phyloP scores from a whole-genome alignment of 768 basidiomycete genomes.

The Mycena filopes region DNA sequence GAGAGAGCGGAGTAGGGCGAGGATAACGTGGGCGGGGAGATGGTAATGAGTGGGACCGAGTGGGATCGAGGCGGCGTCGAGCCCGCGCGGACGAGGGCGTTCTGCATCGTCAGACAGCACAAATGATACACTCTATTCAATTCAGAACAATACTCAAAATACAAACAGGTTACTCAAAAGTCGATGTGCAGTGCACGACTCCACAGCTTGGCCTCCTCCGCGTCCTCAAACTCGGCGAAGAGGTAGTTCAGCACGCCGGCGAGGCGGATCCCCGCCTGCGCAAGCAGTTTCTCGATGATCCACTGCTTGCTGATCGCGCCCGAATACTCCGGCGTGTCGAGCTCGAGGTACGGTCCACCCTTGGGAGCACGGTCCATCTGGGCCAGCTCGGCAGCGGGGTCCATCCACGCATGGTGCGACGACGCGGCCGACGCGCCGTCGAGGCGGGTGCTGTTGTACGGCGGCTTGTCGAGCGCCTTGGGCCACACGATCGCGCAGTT shows the following conservation, averaged over 20 bases:
- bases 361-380: slow-evolving; percentile 27
- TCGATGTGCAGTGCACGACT: slow-evolving; percentile 16
- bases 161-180: slow-evolving; percentile 11
- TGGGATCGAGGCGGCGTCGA: too few relatives aligned
- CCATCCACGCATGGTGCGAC: background rate
- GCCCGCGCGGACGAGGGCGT: too few relatives aligned
- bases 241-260: slow-evolving; percentile 86
- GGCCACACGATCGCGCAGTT: slow-evolving; percentile 92
- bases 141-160: too few relatives aligned
- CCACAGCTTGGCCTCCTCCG: slow-evolving; percentile 28
- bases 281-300: slow-evolving; percentile 84
- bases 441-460: slow-evolving; percentile 44
- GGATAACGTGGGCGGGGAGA: too few relatives aligned
- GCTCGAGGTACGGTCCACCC: slow-evolving; percentile 61
- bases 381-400: slow-evolving; percentile 22
- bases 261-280: slow-evolving; percentile 85
- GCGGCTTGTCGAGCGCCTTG: slow-evolving; percentile 65
- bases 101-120: background rate
- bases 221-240: slow-evolving; percentile 54
- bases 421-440: slow-evolving; percentile 21
- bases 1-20: too few relatives aligned
- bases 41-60: too few relatives aligned
- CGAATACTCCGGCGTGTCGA: slow-evolving; percentile 85
- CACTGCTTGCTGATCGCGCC: slow-evolving; percentile 73
- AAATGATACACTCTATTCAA: background rate